phyloP scores from a whole-genome alignment of 768 basidiomycete genomes.

The Lyophyllum decastes region DNA sequence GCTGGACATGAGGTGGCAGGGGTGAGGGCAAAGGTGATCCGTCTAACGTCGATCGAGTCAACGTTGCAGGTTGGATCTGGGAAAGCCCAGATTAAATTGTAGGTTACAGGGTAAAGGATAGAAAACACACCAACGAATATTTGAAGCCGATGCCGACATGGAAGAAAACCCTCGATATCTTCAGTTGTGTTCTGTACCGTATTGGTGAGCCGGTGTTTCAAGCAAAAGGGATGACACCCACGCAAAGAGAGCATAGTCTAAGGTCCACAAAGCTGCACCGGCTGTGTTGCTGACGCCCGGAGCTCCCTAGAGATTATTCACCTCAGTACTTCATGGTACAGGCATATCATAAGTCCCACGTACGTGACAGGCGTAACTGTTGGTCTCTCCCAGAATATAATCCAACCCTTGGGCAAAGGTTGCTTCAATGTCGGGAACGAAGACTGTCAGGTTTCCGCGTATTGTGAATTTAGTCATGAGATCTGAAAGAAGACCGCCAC shows the following conservation, averaged over 20 bases:
- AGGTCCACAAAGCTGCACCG: constrained; percentile 69
- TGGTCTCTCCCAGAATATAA: constrained; percentile 69
- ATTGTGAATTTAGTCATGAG: constrained; percentile 65
- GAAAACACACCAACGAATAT: constrained; percentile 56
- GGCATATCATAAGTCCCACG: constrained; percentile 10
- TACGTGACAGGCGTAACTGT: constrained; percentile 50
- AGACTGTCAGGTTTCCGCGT: constrained; percentile 56
- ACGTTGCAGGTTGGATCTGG: constrained; percentile 63
- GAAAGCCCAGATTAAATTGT: neutral
- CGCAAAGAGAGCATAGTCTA: constrained; percentile 67
- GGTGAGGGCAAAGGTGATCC: constrained; percentile 51
- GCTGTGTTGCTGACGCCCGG: constrained; percentile 67
- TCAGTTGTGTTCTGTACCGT: constrained; percentile 30
- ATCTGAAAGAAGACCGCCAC: constrained; percentile 53
- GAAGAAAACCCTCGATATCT: constrained; percentile 58
- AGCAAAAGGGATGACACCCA: constrained; percentile 19
- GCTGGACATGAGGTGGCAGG: constrained; percentile 61
- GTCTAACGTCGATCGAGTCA: constrained; percentile 60
- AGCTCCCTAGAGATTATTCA: constrained; percentile 33
- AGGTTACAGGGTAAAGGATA: neutral
- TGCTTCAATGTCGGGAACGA: constrained; percentile 54
- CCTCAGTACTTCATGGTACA: neutral
- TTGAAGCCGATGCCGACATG: constrained; percentile 74
- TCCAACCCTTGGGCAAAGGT: constrained; percentile 45
- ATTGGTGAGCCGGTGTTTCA: neutral